Conservation (phyloP, 441 rosid species). For the Viola pubescens region DNA sequence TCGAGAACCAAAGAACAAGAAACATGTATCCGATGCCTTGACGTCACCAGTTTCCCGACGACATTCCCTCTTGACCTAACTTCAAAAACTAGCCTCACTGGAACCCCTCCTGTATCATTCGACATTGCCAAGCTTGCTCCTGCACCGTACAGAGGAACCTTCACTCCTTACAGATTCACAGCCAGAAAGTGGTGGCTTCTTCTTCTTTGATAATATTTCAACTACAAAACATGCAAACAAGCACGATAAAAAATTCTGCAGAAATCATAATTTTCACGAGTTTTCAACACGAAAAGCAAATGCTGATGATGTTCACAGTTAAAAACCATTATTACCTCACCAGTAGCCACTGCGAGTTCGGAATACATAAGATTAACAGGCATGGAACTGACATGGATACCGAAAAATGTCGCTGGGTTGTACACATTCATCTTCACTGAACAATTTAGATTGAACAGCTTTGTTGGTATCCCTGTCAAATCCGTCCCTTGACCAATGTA, state of each 20-base stretch:
- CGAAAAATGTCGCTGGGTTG: conserved; percentile 72
- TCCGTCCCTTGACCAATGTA: conserved; percentile 74
- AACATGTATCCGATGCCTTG: conserved; percentile 32
- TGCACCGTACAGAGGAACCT: conserved; percentile 56
- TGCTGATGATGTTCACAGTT: background rate
- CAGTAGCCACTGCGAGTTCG: conserved; percentile 59
- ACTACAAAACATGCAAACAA: conserved; percentile 35
- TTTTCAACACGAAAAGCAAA: background rate
- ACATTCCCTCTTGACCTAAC: conserved; percentile 43
- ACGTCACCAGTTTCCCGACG: conserved; percentile 51
- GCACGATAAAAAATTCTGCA: background rate
- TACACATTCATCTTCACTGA: conserved; percentile 51
- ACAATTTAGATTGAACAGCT: conserved; percentile 58
- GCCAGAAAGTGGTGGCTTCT: conserved; percentile 50
- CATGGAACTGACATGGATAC: conserved; percentile 62
- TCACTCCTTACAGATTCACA: conserved; percentile 39
- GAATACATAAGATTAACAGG: conserved; percentile 57
- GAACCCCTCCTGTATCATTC: conserved; percentile 33
- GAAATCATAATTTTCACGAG: background rate
- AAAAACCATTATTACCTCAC: conserved; percentile 39
- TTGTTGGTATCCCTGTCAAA: conserved; percentile 69
- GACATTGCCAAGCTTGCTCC: conserved; percentile 40
- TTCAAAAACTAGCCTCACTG: conserved; percentile 38
- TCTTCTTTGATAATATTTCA: conserved; percentile 70
- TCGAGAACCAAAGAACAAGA: conserved; percentile 39